Base-by-base conservation (phyloP, 805 yeast genomes). In the Kluyveromyces nonfermentans region DNA sequence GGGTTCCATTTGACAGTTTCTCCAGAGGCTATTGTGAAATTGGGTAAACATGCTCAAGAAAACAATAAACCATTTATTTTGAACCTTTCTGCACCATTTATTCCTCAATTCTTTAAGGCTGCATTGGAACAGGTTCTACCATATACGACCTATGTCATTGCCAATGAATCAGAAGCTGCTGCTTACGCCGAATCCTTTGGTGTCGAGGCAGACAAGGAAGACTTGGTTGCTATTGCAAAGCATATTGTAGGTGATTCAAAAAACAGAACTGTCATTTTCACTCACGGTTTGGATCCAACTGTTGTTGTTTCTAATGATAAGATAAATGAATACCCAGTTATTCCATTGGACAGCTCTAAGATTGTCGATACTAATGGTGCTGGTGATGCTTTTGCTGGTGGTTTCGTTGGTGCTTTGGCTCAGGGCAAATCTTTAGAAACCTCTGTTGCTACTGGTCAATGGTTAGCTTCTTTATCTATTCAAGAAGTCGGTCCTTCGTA, bases 1-100 rank as follows among this genome's bases (percentile, higher is more conserved):
- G 99, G 99, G n/a, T 93, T 81, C 86, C 99, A 93, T 69, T 76
- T 93, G 70, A 93, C 99, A 46, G 99, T 93, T 46, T 85, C 95
- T 53, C 96, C 96, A 52, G 95, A 82, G 47, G 97, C 98, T 45
- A 93, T 93, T 60, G 73, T 75, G 55, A 79, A 81, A 47, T 74
- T 93, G 57, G 98, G 96, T 55, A 75, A 87, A 69, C 96, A 93
- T 63, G 97, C 97, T 52, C 84, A 93, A 49, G 84, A 72, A 48
- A 75, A 70, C 59, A 79, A 82, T 74, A 86, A 86, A 71, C 73
- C 78, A 47, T 84, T 87, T 59, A 73, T 80, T 44, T 68, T 93
- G 68, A 93, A 93, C 78, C 74, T 93, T 66, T 82, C 94, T 51
- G 99, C 98, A 46, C 98, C 99, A 42, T 93, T 93, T 76, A 82